These are phyloP conservation scores for Dalbergia oliveri DNA, from an alignment of 306 rosid genomes.

Conservation along the genomic window DNA sequence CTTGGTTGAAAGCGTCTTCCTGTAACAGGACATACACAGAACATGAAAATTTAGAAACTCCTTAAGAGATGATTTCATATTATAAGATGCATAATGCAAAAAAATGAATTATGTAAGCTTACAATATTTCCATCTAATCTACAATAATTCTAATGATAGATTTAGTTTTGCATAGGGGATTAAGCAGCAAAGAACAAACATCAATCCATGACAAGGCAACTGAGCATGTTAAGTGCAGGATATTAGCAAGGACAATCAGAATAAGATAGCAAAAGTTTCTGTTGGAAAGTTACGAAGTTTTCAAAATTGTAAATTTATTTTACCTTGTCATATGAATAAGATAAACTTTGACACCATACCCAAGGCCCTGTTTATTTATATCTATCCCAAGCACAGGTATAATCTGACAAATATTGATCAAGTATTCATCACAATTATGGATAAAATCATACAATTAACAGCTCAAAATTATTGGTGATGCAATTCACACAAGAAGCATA, in stretches of 20 bases:
- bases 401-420: not conserved
- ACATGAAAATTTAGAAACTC: not conserved
- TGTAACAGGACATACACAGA: conserved; percentile 41
- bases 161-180: not conserved
- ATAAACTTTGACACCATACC: conserved; percentile 8
- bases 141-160: not conserved
- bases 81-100: not conserved
- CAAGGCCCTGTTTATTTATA: conserved; percentile 14
- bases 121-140: conserved; percentile 2
- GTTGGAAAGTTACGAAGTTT: not conserved
- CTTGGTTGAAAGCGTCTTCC: conserved; percentile 86
- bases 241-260: not conserved
- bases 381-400: not conserved
- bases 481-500: not conserved
- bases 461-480: conserved; percentile 9
- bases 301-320: conserved; percentile 2
- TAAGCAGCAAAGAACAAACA: conserved; percentile 16
- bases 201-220: not conserved
- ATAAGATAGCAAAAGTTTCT: not conserved
- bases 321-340: conserved; percentile 11
- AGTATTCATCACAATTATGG: not conserved
- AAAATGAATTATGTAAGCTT: not conserved
- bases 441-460: not conserved
- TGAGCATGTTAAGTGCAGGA: conserved; percentile 6
- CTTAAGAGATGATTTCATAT: not conserved